Evolutionary conservation across 352 stramenopile species (phyloP).

Genomic region (Globisporangium uncinulatum): DNA sequence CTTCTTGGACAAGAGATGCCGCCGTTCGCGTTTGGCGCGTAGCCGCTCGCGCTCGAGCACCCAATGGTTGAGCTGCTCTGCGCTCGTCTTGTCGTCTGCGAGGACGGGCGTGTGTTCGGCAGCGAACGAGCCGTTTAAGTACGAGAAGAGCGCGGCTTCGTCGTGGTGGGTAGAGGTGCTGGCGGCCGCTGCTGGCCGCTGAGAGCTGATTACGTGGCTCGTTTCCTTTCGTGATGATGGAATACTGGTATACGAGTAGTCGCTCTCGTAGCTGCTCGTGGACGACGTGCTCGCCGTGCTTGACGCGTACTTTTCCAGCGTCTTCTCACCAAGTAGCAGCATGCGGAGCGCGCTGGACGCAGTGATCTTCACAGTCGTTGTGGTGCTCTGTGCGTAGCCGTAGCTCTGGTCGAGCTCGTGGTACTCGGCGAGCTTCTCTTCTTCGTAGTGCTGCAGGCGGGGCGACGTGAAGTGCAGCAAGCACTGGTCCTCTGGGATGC

Average conservation of each 20-base stretch:
- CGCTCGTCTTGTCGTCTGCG: slow-evolving; percentile 9
- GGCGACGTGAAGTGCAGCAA: slow-evolving; percentile 59
- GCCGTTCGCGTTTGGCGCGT: slow-evolving; percentile 17
- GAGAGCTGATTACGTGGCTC: no score
- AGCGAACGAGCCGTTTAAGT: slow-evolving; percentile 11
- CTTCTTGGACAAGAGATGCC: slow-evolving; percentile 12
- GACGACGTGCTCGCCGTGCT: not conserved
- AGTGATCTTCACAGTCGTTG: slow-evolving; percentile 22
- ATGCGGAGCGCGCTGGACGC: slow-evolving; percentile 12
- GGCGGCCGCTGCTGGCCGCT: not conserved
- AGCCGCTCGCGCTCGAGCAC: slow-evolving; percentile 63
- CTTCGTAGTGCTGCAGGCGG: slow-evolving; percentile 14
- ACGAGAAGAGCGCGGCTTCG: not conserved
- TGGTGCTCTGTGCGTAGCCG: not conserved
- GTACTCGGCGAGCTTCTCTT: slow-evolving; percentile 17
- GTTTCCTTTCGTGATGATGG: not conserved
- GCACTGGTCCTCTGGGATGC: slow-evolving; percentile 69
- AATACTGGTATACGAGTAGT: not conserved
- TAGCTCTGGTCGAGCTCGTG: slow-evolving; percentile 10
- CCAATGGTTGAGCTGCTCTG: slow-evolving; percentile 62
- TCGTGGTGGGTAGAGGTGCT: not conserved
- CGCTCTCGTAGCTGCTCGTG: slow-evolving; percentile 4
- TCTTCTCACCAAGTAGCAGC: slow-evolving; percentile 10
- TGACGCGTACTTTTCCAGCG: slow-evolving; percentile 13
- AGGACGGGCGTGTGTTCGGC: slow-evolving; percentile 22